Conservation (phyloP, 192 early-diverging fungal species). For the Linnemannia hyalina region DNA sequence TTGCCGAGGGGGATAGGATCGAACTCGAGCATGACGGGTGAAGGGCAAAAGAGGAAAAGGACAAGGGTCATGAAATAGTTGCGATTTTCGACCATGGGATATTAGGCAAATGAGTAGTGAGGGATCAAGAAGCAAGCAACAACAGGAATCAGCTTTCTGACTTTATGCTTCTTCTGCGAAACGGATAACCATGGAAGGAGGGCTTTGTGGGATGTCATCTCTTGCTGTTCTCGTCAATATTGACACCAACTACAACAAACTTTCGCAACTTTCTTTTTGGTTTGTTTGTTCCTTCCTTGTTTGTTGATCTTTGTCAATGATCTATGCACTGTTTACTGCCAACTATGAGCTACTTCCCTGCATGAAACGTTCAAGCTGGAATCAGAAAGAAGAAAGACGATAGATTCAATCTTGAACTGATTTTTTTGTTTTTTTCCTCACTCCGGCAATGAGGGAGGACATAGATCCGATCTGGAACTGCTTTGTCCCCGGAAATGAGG, state of each 20-base stretch:
- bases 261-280: not conserved
- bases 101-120: not conserved
- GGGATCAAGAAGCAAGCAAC: not conserved
- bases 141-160: not conserved
- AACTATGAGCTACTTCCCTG: not conserved
- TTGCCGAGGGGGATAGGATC: no score
- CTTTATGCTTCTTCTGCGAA: no score
- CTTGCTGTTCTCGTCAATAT: no score
- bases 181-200: no score
- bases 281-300: not conserved
- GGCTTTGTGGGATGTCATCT: no score
- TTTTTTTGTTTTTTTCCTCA: no score
- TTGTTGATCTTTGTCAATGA: not conserved
- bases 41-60: no score
- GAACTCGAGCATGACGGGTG: no score
- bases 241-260: no score
- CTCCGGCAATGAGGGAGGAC: not conserved
- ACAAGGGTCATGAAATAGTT: no score
- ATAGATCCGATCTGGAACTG: not conserved
- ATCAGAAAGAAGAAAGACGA: not conserved
- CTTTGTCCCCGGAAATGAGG: not conserved
- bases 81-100: no score
- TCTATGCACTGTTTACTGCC: not conserved
- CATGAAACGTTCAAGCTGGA: not conserved
- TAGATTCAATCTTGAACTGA: not conserved